Evolutionary conservation across 78 protist species (phyloP).

Genomic region (Guillardia theta): DNA sequence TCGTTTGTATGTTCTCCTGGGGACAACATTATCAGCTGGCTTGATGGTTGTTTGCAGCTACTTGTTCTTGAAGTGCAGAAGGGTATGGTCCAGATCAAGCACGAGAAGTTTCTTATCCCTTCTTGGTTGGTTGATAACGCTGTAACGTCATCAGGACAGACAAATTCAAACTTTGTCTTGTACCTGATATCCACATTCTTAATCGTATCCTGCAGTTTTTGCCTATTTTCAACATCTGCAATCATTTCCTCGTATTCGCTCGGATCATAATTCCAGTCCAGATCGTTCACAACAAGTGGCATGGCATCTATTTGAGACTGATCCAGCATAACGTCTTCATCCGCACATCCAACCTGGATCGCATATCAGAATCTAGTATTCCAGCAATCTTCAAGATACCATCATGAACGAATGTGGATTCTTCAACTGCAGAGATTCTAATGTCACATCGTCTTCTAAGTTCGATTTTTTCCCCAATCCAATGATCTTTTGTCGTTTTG

Average conservation of each 20-base stretch:
- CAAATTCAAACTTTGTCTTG: neutral
- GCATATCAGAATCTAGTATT: neutral
- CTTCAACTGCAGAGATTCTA: neutral
- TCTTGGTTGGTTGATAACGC: neutral
- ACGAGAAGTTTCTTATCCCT: neutral
- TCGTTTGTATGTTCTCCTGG: no score
- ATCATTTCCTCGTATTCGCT: neutral
- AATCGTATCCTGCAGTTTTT: neutral
- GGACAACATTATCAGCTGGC: no score
- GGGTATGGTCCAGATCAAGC: neutral
- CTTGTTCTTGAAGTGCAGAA: neutral
- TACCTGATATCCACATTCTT: neutral
- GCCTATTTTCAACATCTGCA: neutral
- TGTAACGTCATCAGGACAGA: neutral
- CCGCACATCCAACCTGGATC: neutral
- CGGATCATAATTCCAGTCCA: neutral
- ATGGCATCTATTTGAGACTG: neutral
- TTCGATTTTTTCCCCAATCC: neutral
- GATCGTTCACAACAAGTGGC: neutral
- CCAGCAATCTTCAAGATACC: neutral
- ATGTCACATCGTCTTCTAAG: neutral
- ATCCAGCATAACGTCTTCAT: neutral
- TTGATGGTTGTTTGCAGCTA: neutral
- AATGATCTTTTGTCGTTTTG: no score
- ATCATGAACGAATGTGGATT: neutral